Evolutionary conservation across 2,329 filamentous ascomycete genomes (phyloP).

Genomic region (Aspergillus ochraceus): DNA sequence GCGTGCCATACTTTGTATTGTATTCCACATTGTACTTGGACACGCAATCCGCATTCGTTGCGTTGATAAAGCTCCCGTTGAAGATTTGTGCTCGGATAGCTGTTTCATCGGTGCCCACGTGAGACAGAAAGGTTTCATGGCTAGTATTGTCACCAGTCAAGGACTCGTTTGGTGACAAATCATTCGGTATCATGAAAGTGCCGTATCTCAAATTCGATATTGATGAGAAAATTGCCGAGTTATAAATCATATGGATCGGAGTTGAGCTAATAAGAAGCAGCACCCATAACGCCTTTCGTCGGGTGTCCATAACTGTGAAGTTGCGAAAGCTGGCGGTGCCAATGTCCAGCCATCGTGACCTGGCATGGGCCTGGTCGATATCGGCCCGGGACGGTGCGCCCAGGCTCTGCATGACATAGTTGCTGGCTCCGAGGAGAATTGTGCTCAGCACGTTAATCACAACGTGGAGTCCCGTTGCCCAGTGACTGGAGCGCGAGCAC

Average conservation of each 20-base stretch:
- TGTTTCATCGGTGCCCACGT: not conserved
- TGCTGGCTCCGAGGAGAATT: not conserved
- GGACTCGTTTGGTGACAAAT: not conserved
- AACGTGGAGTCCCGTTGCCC: not conserved
- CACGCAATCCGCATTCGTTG: not conserved
- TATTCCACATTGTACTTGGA: not conserved
- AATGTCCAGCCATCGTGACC: not conserved
- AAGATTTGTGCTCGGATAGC: not conserved
- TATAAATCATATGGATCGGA: not conserved
- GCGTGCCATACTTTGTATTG: not conserved
- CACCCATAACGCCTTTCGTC: constrained; percentile 14
- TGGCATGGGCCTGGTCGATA: not conserved
- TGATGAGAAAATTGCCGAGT: not conserved
- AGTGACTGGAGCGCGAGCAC: not conserved
- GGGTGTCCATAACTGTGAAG: not conserved
- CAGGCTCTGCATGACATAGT: not conserved
- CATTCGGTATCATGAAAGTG: not conserved
- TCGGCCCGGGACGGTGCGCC: not conserved
- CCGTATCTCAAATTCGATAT: not conserved
- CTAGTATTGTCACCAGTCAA: not conserved
- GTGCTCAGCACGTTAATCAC: not conserved
- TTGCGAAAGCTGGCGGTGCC: not conserved
- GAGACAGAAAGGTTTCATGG: not conserved
- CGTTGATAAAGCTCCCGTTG: not conserved
- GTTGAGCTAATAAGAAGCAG: not conserved